Conservation (phyloP, 208 protist genomes). For the Jaenimonas drosophilae region DNA sequence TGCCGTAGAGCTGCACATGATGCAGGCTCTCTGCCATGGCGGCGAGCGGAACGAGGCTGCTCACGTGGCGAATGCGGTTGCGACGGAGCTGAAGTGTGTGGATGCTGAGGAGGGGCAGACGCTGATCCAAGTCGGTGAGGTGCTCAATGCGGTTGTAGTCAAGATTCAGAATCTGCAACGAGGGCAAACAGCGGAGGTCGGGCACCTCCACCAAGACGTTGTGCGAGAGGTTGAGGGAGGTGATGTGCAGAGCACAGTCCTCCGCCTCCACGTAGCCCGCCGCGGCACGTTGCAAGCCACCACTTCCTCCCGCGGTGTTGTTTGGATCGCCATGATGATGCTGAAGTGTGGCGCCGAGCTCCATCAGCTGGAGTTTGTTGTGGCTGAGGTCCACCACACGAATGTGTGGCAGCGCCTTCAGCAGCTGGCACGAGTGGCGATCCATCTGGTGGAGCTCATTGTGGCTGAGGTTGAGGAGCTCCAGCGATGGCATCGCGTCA, state of each 20-base stretch:
- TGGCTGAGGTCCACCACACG: slow-evolving; percentile 47
- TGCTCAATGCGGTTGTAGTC: slow-evolving; percentile 65
- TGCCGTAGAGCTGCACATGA: slow-evolving; percentile 35
- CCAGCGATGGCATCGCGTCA: slow-evolving; percentile 43
- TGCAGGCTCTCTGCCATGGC: slow-evolving; percentile 50
- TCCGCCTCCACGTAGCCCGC: slow-evolving; percentile 5
- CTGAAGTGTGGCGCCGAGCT: slow-evolving; percentile 14
- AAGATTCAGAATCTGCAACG: slow-evolving; percentile 49
- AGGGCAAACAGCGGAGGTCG: slow-evolving; percentile 55
- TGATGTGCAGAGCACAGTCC: slow-evolving; percentile 10
- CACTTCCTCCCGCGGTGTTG: not conserved
- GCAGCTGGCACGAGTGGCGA: slow-evolving; percentile 24
- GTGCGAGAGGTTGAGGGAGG: slow-evolving; percentile 52
- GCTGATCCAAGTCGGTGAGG: slow-evolving; percentile 36
- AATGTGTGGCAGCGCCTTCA: slow-evolving; percentile 36
- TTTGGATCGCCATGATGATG: slow-evolving; percentile 1
- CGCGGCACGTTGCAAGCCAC: not conserved
- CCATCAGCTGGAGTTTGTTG: slow-evolving; percentile 48
- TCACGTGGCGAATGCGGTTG: slow-evolving; percentile 27
- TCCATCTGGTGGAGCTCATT: slow-evolving; percentile 64
- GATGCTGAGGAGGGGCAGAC: slow-evolving; percentile 48
- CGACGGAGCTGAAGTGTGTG: slow-evolving; percentile 29
- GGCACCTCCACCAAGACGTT: slow-evolving; percentile 75
- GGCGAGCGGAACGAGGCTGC: slow-evolving; percentile 40
- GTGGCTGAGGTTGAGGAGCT: slow-evolving; percentile 69